A percentile compares a stretch with the other conserved stretches of the same genome.
Conservation (phyloP, 495 filamentous ascomycete species). For the Lophiotrema nucula region DNA sequence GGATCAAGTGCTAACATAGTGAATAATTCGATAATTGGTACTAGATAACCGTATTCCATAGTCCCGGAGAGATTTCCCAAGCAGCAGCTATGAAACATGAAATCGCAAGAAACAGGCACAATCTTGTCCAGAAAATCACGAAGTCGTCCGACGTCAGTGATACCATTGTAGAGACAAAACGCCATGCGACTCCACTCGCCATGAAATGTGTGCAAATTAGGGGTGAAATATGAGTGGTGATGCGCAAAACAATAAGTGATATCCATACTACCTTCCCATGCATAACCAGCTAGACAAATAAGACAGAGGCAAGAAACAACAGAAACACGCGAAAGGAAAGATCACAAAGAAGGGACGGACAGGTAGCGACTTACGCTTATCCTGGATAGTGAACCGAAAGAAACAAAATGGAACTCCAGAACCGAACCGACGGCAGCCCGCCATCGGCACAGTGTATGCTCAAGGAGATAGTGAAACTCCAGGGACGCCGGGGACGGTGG, state of each 20-base stretch:
- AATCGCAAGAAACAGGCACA: too few species aligned
- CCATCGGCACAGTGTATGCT: background rate
- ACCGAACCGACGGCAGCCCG: background rate
- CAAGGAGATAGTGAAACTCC: conserved; percentile 5
- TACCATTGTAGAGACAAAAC: too few species aligned
- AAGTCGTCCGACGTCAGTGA: too few species aligned
- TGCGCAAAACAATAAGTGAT: background rate
- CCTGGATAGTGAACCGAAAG: background rate
- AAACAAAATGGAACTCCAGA: background rate
- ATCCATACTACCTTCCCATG: background rate
- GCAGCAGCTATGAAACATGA: too few species aligned
- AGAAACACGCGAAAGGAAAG: background rate
- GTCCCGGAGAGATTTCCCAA: too few species aligned
- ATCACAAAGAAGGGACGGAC: background rate
- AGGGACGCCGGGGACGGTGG: conserved; percentile 22
- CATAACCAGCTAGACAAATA: background rate
- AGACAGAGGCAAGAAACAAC: background rate
- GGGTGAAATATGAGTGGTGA: background rate
- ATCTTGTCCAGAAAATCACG: too few species aligned
- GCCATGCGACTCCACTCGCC: background rate
- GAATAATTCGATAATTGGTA: too few species aligned
- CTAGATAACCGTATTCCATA: too few species aligned
- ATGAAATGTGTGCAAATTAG: background rate
- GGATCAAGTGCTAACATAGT: too few species aligned
- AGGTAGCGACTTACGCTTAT: background rate